Percentiles rank a stretch among this genome's conserved stretches.
These are phyloP conservation scores for Phaseolus coccineus DNA, from an alignment of 331 rosid genomes.

Conservation along the genomic window DNA sequence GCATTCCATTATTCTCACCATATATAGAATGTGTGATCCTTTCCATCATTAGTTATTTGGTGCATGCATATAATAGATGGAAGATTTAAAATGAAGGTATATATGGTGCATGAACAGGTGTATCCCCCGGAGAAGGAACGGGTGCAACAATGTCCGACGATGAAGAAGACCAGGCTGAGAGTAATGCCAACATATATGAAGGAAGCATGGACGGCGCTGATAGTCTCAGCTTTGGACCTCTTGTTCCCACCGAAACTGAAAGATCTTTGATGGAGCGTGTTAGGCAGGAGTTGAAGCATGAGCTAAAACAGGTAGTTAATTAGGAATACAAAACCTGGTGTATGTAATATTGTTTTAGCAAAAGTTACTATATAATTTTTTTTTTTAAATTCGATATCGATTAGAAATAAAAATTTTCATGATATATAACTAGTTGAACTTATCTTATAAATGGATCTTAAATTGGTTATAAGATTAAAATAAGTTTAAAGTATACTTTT, in stretches of 20 bases:
- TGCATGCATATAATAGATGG: not conserved
- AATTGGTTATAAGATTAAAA: too few relatives aligned
- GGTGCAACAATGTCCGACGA: constrained; percentile 98
- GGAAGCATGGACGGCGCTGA: constrained; percentile 78
- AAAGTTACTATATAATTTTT: too few relatives aligned
- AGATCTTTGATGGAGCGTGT: constrained; percentile 99
- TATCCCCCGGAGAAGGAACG: constrained; percentile 89
- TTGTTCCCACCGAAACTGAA: constrained; percentile 91
- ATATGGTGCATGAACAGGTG: constrained; percentile 54
- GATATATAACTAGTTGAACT: too few relatives aligned
- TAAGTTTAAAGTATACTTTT: too few relatives aligned
- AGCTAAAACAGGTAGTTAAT: constrained; percentile 72
- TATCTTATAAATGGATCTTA: too few relatives aligned
- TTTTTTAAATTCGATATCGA: too few relatives aligned
- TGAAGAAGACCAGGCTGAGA: constrained; percentile 82
- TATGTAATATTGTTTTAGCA: not conserved
- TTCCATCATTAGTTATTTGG: not conserved
- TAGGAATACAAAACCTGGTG: not conserved
- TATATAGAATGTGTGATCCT: not conserved
- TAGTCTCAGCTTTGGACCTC: constrained; percentile 91
- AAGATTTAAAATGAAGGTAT: not conserved
- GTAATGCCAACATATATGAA: constrained; percentile 75
- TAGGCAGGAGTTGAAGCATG: constrained; percentile 90
- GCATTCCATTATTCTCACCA: not conserved
- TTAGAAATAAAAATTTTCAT: too few relatives aligned